A percentile compares a stretch with the other conserved stretches of the same genome.
Conservation (phyloP, 768 basidiomycete genomes). For the Baorangia bicolor region DNA sequence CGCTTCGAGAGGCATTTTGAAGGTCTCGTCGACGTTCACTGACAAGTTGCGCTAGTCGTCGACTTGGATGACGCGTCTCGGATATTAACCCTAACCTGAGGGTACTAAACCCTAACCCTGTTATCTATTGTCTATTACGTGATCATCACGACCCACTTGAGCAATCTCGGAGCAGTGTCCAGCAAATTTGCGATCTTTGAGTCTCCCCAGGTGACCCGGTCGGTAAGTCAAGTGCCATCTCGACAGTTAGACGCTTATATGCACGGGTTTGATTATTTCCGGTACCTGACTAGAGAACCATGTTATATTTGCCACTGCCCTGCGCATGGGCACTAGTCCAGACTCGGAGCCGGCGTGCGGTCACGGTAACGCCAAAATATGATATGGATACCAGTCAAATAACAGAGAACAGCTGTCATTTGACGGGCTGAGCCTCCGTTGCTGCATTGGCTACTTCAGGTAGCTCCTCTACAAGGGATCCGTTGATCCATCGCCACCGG, state of each 20-base stretch:
- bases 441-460: background rate
- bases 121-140: background rate
- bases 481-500: slow-evolving; percentile 1
- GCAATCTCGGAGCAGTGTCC: too few species aligned
- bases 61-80: slow-evolving; percentile 29
- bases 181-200: too few species aligned
- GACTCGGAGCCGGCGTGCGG: background rate
- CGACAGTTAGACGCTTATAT: background rate
- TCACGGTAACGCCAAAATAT: background rate
- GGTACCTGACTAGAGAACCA: background rate
- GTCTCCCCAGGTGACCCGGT: too few species aligned
- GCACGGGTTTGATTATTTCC: background rate
- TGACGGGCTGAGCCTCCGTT: too few species aligned
- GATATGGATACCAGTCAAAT: background rate
- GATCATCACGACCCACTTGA: too few species aligned
- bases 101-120: slow-evolving; percentile 13
- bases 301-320: background rate
- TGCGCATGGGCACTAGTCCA: background rate
- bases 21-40: slow-evolving; percentile 11
- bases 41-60: slow-evolving; percentile 1
- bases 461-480: background rate
- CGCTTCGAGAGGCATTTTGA: slow-evolving; percentile 91
- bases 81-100: slow-evolving; percentile 20
- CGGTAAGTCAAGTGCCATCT: background rate
- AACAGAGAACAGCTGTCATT: background rate